Evolutionary conservation across 495 filamentous ascomycete genomes (phyloP), one percentile per base, ranked within the genome.

Genomic region (Penicillium maclennaniae): DNA sequence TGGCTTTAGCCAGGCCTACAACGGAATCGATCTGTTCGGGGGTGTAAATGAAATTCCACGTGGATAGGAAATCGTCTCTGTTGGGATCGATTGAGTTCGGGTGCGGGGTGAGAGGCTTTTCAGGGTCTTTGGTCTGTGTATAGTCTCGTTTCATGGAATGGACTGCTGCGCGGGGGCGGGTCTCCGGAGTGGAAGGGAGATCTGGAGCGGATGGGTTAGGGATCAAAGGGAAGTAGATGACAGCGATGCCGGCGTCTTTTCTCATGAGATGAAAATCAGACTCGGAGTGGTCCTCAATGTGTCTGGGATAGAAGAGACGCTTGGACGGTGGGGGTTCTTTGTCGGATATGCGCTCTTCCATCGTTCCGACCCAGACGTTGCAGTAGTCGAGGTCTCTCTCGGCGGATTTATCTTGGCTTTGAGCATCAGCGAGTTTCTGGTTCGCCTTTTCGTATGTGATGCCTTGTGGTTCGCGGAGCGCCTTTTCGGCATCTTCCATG

Each of bases 21-120:
- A 92, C 87, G 20, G 80, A 78, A 47, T 96, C 92, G 43, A 97
- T 78, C 62, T 97, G 85, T 50, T 89, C 80, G 0, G 91, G 87
- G 31, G 87, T 91, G 69, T 95, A 97, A 40, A 95, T 83, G 65
- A 97, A 97, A 67, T 97, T 98, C 93, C 93, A 97, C 1, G 93
- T 98, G 58, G 83, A 88, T 69, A 97, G 80, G 74, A 91, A 98
- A 45, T 91, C 88, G 51, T 81, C 83, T 12, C 76, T 81, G 31
- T 86, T 81, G 0, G 93, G 92, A 64, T 96, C 85, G 23, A 97
- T 86, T 45, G 82, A 87, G 6, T 79, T 78, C 1, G 92, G 87
- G 17, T 85, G 82, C 0, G 72, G 71, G 0, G 60, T 50, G 0
- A 63, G 50, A 0, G 63, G 68, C 15, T 58, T 38, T 16, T 53